phyloP scores from a whole-genome alignment of 2,329 filamentous ascomycete genomes.

The Cytospora piceae region DNA sequence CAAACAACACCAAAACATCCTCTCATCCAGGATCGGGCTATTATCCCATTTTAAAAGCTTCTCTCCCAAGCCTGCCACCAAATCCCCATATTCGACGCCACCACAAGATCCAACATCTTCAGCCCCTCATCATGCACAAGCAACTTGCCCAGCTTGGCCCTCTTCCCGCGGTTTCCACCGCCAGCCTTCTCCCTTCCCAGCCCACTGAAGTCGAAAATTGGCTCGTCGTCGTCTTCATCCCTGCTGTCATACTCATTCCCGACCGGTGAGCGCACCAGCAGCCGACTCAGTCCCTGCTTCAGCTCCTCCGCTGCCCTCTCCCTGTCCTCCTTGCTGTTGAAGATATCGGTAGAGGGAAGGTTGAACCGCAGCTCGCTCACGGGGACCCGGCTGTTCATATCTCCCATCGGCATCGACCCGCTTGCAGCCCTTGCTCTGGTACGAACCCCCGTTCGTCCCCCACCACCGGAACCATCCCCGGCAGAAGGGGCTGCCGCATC shows the following conservation, averaged over 20 bases:
- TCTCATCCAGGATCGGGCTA: not conserved
- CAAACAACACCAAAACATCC: not conserved
- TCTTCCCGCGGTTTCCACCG: constrained; percentile 81
- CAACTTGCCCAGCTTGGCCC: constrained; percentile 91
- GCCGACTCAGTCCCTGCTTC: constrained; percentile 45
- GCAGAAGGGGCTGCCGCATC: constrained; percentile 21
- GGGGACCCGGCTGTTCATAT: constrained; percentile 36
- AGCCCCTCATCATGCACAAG: constrained; percentile 87
- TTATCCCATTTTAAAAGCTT: constrained; percentile 39
- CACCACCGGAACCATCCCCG: constrained; percentile 29
- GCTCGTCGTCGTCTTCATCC: constrained; percentile 47
- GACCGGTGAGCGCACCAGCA: constrained; percentile 38
- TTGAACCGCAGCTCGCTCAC: constrained; percentile 92
- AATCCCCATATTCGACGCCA: constrained; percentile 87
- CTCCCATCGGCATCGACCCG: constrained; percentile 10
- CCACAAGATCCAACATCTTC: constrained; percentile 92
- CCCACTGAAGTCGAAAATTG: constrained; percentile 65
- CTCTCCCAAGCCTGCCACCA: constrained; percentile 91
- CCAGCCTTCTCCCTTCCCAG: constrained; percentile 84
- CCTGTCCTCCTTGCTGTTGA: constrained; percentile 44
- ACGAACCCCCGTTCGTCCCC: constrained; percentile 36
- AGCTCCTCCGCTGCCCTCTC: constrained; percentile 36
- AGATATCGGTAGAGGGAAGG: constrained; percentile 64
- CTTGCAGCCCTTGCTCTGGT: constrained; percentile 40
- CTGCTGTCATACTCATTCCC: constrained; percentile 43